Conservation (phyloP, 2,329 filamentous ascomycete species). For the Aspergillus ibericus region DNA sequence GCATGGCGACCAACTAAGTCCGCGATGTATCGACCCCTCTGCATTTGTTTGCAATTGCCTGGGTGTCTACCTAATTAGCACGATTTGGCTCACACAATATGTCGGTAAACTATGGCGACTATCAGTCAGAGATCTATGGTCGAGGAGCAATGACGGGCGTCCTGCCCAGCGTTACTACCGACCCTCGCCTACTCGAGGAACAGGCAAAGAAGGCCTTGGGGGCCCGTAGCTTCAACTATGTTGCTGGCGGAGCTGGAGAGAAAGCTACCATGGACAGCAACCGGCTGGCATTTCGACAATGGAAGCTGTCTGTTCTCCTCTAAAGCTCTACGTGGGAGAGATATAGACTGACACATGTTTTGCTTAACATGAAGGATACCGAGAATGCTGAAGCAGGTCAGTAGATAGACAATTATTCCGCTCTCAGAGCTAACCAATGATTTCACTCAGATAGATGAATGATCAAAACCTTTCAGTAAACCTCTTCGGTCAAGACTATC, state of each 20-base stretch:
- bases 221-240: slow-evolving; percentile 58
- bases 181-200: slow-evolving; percentile 58
- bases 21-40: neutral
- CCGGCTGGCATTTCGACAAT: slow-evolving; percentile 56
- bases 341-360: slow-evolving; percentile 1
- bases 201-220: slow-evolving; percentile 54
- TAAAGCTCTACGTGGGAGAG: neutral
- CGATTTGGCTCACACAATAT: slow-evolving; percentile 17
- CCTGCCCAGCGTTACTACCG: slow-evolving; percentile 57
- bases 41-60: neutral
- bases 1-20: neutral
- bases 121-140: slow-evolving; percentile 52
- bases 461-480: slow-evolving; percentile 52
- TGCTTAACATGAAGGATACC: slow-evolving; percentile 47
- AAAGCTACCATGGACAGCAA: slow-evolving; percentile 62
- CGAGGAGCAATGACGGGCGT: slow-evolving; percentile 52
- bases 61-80: neutral
- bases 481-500: slow-evolving; percentile 53
- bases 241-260: slow-evolving; percentile 63
- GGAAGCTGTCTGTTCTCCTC: slow-evolving; percentile 40
- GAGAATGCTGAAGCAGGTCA: slow-evolving; percentile 47
- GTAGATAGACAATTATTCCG: neutral
- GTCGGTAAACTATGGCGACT: slow-evolving; percentile 45
- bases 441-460: slow-evolving; percentile 25
- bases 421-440: neutral